Percentiles rank a stretch among this genome's conserved stretches.
phyloP scores from a whole-genome alignment of 495 filamentous ascomycete species.

The Lepidopterella palustris region DNA sequence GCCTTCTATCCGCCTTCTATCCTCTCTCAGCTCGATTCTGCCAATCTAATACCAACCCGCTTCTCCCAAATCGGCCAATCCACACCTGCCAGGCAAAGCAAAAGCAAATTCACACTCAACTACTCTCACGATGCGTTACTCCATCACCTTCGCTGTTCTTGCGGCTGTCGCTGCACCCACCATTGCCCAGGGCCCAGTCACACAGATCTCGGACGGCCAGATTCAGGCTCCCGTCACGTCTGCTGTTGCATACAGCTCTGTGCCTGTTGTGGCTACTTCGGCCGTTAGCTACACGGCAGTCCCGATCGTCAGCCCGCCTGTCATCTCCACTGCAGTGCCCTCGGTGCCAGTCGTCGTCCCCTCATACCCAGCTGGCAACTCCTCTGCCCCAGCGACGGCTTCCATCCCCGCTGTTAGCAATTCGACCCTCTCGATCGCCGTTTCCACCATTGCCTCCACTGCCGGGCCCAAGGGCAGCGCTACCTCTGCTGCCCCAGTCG shows the following conservation, averaged over 20 bases:
- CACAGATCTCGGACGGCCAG: constrained; percentile 28
- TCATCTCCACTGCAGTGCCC: neutral
- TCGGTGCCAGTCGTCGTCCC: neutral
- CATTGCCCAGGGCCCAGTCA: constrained; percentile 6
- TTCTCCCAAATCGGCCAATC: neutral
- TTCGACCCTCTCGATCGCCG: neutral
- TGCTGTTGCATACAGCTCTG: constrained; percentile 6
- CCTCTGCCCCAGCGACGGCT: neutral
- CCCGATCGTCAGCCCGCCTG: neutral
- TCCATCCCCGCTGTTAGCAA: neutral
- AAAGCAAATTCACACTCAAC: neutral
- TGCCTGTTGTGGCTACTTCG: neutral
- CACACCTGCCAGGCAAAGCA: neutral
- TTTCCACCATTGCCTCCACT: neutral
- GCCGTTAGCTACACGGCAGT: neutral
- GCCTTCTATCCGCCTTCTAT: no score
- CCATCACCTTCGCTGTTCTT: constrained; percentile 18
- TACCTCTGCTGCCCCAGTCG: neutral
- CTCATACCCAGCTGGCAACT: neutral
- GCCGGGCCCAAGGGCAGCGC: neutral
- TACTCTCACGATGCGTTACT: constrained; percentile 17
- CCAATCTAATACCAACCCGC: neutral
- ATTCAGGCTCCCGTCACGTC: constrained; percentile 17
- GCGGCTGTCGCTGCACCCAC: constrained; percentile 13
- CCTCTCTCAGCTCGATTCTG: neutral